A percentile compares a stretch with the other conserved stretches of the same genome.
These are phyloP conservation scores for Alternaria gansuensis DNA, from an alignment of 2,329 filamentous ascomycete genomes.

Conservation along the genomic window DNA sequence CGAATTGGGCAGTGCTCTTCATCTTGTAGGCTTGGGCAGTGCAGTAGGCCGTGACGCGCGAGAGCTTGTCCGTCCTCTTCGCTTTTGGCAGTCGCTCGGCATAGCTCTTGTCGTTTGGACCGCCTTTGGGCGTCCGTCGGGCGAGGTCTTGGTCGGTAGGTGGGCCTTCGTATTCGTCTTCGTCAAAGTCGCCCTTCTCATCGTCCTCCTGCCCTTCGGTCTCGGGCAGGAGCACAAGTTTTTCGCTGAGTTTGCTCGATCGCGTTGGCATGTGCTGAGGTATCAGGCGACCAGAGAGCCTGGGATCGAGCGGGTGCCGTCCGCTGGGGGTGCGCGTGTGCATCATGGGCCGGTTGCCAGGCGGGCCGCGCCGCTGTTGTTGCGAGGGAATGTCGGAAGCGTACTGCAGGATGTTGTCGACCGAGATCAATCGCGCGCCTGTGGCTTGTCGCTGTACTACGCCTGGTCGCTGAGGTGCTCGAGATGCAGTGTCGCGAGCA, in stretches of 20 bases:
- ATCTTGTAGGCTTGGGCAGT: conserved; percentile 94
- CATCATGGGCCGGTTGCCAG: conserved; percentile 61
- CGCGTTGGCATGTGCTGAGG: conserved; percentile 77
- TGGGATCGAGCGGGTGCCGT: conserved; percentile 63
- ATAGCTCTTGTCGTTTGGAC: conserved; percentile 81
- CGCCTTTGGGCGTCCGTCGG: conserved; percentile 72
- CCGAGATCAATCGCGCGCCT: conserved; percentile 72
- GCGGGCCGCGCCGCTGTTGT: conserved; percentile 82
- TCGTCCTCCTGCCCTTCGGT: conserved; percentile 66
- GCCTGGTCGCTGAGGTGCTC: conserved; percentile 36
- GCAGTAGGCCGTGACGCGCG: conserved; percentile 93
- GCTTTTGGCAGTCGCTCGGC: conserved; percentile 92
- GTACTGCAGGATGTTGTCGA: conserved; percentile 95
- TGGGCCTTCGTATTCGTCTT: conserved; percentile 65
- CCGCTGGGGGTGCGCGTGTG: conserved; percentile 60
- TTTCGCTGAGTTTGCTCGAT: conserved; percentile 94
- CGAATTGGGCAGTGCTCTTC: conserved; percentile 84
- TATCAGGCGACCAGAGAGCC: conserved; percentile 65
- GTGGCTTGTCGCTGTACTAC: conserved; percentile 48
- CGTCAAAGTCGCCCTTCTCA: conserved; percentile 65
- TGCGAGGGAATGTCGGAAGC: conserved; percentile 94
- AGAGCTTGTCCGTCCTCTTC: conserved; percentile 84
- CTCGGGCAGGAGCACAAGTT: conserved; percentile 93
- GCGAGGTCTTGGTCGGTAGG: conserved; percentile 71
- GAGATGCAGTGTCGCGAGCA: conserved; percentile 58